phyloP scores from a whole-genome alignment of 345 rosid genomes.

The Lepidium africanum region DNA sequence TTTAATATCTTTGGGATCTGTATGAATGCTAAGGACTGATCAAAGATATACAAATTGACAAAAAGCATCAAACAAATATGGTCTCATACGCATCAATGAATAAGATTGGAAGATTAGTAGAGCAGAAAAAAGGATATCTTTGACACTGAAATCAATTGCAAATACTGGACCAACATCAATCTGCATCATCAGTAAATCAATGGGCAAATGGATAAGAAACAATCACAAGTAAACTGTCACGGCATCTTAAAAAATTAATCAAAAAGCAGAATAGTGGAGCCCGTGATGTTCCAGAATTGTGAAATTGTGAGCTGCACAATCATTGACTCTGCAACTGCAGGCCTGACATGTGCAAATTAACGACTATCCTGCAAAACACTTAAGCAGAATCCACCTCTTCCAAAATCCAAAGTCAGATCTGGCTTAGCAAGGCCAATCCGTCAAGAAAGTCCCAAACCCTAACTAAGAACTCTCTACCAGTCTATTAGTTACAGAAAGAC shows the following conservation, averaged over 20 bases:
- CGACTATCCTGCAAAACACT: background rate
- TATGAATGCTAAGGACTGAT: slow-evolving; percentile 47
- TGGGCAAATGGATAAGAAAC: background rate
- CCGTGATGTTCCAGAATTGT: background rate
- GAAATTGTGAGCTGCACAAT: background rate
- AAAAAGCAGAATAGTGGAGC: background rate
- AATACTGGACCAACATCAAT: slow-evolving; percentile 56
- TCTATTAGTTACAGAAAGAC: background rate
- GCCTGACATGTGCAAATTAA: background rate
- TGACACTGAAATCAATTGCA: slow-evolving; percentile 72
- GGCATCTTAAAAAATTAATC: background rate
- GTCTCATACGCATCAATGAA: background rate
- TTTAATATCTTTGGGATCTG: slow-evolving; percentile 81
- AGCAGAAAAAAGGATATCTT: slow-evolving; percentile 63
- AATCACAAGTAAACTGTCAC: background rate
- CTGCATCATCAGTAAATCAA: slow-evolving; percentile 43
- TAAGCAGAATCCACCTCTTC: background rate
- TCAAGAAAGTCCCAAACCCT: background rate
- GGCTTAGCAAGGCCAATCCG: background rate
- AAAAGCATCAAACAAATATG: background rate
- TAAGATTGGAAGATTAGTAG: background rate
- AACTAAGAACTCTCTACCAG: background rate
- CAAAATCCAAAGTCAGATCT: background rate
- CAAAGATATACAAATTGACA: slow-evolving; percentile 7
- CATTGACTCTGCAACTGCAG: background rate